Conservation (phyloP, 2,329 filamentous ascomycete genomes). For the Epichloe aotearoae region DNA sequence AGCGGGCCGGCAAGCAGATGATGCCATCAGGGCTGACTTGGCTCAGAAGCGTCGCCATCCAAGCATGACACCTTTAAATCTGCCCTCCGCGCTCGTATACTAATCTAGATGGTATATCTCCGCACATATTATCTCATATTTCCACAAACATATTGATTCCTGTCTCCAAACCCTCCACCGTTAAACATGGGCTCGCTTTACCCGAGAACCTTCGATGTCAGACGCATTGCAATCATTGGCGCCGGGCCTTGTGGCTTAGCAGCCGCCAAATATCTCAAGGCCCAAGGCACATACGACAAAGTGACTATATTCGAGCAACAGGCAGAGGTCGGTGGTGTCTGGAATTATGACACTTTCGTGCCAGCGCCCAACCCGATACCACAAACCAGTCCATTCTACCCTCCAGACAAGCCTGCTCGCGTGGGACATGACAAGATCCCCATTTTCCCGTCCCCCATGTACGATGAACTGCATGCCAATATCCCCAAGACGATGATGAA, state of each 20-base stretch:
- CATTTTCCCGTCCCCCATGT: constrained; percentile 67
- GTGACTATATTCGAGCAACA: constrained; percentile 79
- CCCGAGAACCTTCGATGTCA: constrained; percentile 32
- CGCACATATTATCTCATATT: too few species aligned
- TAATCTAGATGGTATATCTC: too few species aligned
- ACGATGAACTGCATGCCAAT: constrained; percentile 73
- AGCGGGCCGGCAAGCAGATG: not conserved
- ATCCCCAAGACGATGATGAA: constrained; percentile 72
- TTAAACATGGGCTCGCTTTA: constrained; percentile 17
- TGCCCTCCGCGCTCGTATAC: too few species aligned
- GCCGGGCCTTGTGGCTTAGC: constrained; percentile 70
- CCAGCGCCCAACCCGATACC: constrained; percentile 44
- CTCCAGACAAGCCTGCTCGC: constrained; percentile 50
- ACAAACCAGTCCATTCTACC: constrained; percentile 51
- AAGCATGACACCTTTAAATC: too few species aligned
- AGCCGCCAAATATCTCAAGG: constrained; percentile 66
- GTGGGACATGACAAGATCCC: constrained; percentile 27
- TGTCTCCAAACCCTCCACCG: constrained; percentile 1
- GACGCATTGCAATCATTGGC: constrained; percentile 63
- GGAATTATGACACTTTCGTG: constrained; percentile 57
- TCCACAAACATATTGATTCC: not conserved
- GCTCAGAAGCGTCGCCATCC: too few species aligned
- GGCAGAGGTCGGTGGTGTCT: constrained; percentile 63
- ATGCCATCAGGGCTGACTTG: not conserved
- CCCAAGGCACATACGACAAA: constrained; percentile 50